Evolutionary conservation across 2,329 filamentous ascomycete species (phyloP).

Genomic region (Basipetospora sp.): DNA sequence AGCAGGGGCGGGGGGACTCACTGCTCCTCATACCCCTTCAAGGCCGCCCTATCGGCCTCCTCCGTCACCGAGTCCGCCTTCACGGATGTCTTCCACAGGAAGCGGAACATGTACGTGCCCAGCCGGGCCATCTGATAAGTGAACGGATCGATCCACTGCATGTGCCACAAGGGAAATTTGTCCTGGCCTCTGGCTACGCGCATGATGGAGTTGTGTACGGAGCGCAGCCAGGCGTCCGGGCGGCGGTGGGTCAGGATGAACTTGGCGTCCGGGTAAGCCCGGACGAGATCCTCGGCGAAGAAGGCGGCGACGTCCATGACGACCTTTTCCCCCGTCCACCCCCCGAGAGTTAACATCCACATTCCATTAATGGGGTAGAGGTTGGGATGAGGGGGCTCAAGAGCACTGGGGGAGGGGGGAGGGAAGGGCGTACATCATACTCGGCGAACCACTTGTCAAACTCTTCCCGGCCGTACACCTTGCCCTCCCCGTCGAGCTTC

Average conservation of each 20-base stretch:
- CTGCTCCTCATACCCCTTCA: constrained; percentile 5
- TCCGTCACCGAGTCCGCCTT: no score
- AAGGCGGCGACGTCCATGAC: constrained; percentile 30
- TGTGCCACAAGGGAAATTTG: constrained; percentile 2
- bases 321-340: no score
- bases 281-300: constrained; percentile 55
- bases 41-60: not conserved
- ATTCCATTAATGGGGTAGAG: not conserved
- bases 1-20: not conserved
- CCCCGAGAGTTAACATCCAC: not conserved
- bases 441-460: constrained; percentile 26
- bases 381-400: not conserved
- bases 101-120: not conserved
- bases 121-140: constrained; percentile 5
- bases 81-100: constrained; percentile 6
- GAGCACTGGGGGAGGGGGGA: not conserved
- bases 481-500: constrained; percentile 14
- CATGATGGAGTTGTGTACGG: constrained; percentile 48
- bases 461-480: constrained; percentile 20
- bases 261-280: constrained; percentile 59
- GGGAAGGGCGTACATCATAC: constrained; percentile 18
- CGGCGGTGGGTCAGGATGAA: constrained; percentile 54
- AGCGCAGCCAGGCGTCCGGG: constrained; percentile 47
- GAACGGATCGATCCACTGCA: constrained; percentile 2
- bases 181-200: not conserved